phyloP scores from a whole-genome alignment of 495 filamentous ascomycete genomes.

The Delitschia confertaspora region DNA sequence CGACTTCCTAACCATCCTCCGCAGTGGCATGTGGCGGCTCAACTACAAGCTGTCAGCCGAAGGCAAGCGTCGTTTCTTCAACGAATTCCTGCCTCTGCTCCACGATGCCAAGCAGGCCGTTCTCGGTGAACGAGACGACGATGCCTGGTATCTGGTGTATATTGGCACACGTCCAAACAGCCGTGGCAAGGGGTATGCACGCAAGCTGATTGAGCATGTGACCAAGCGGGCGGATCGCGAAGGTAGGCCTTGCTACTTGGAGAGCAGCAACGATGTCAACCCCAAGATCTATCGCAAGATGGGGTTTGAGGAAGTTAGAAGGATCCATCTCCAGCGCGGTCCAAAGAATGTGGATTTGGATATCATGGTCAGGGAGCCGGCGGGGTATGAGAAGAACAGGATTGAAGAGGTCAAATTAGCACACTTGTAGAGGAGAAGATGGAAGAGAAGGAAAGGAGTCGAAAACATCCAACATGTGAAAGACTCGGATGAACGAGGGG shows the following conservation, averaged over 20 bases:
- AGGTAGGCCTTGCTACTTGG: slow-evolving; percentile 59
- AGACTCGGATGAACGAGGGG: background rate
- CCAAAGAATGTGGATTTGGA: slow-evolving; percentile 55
- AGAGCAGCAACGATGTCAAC: slow-evolving; percentile 61
- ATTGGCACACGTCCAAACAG: slow-evolving; percentile 60
- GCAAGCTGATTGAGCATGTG: slow-evolving; percentile 57
- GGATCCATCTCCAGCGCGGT: slow-evolving; percentile 51
- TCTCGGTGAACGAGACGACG: slow-evolving; percentile 53
- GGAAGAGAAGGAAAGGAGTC: background rate
- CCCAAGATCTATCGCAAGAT: slow-evolving; percentile 59
- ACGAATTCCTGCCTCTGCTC: slow-evolving; percentile 66
- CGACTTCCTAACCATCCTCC: slow-evolving; percentile 57
- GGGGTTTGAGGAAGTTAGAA: slow-evolving; percentile 53
- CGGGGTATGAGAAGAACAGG: slow-evolving; percentile 2
- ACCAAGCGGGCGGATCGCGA: slow-evolving; percentile 57
- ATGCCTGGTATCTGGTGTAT: slow-evolving; percentile 69
- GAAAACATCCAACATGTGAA: slow-evolving; percentile 4
- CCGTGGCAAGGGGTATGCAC: slow-evolving; percentile 60
- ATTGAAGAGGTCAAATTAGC: background rate
- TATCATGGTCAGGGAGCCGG: slow-evolving; percentile 68
- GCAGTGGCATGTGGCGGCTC: slow-evolving; percentile 63
- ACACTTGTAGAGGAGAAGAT: background rate
- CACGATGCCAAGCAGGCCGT: slow-evolving; percentile 60
- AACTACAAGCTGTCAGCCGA: slow-evolving; percentile 61
- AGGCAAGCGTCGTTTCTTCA: slow-evolving; percentile 62